Evolutionary conservation across 345 rosid genomes (phyloP).

Genomic region (Chamaenerion angustifolium): DNA sequence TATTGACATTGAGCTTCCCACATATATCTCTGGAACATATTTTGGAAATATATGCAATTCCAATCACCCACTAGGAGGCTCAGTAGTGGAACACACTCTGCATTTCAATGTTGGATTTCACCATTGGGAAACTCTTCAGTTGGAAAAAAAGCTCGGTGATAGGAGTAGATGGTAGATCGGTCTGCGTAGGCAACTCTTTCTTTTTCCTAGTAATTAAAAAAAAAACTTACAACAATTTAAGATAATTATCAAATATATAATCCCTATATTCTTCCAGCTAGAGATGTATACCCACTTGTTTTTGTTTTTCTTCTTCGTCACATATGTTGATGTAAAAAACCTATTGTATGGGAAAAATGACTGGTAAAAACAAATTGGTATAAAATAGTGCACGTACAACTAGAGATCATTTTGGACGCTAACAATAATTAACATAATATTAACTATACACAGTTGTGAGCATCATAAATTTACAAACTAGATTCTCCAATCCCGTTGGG

Average conservation of each 20-base stretch:
- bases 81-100: slow-evolving; percentile 48
- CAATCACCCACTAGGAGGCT: slow-evolving; percentile 52
- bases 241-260: background rate
- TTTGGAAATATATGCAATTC: slow-evolving; percentile 69
- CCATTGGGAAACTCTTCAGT: slow-evolving; percentile 93
- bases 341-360: too few species aligned
- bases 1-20: slow-evolving; percentile 59
- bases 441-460: too few species aligned
- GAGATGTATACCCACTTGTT: slow-evolving; percentile 48
- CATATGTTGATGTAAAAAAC: background rate
- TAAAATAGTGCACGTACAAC: too few species aligned
- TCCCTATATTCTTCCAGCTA: background rate
- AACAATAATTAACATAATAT: too few species aligned
- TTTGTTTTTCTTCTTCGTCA: slow-evolving; percentile 85
- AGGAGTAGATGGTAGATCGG: slow-evolving; percentile 87
- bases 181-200: slow-evolving; percentile 64
- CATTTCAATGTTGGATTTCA: slow-evolving; percentile 55
- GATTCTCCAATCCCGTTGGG: too few species aligned
- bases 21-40: slow-evolving; percentile 51
- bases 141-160: slow-evolving; percentile 60
- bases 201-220: slow-evolving; percentile 45
- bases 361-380: too few species aligned
- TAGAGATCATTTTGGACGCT: too few species aligned
- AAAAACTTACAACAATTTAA: background rate
- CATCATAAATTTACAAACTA: too few species aligned